Evolutionary conservation across 768 basidiomycete species (phyloP).

Genomic region (Tricholoma hemisulphureum): DNA sequence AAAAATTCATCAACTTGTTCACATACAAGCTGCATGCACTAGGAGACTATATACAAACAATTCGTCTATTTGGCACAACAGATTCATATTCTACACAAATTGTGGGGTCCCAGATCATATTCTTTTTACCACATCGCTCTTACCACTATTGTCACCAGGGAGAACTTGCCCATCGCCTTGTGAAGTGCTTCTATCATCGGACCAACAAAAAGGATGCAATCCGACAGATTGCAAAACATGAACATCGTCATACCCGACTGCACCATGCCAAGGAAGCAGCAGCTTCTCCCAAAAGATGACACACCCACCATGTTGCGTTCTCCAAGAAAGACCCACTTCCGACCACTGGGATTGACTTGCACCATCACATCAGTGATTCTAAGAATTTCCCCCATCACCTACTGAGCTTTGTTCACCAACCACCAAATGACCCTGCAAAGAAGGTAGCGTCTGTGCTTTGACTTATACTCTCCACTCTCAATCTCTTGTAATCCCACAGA

Average conservation of each 20-base stretch:
- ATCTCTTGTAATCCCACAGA: constrained; percentile 17
- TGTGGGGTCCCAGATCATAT: not conserved
- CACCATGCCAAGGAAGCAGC: not conserved
- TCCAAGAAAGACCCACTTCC: not conserved
- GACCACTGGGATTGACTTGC: not conserved
- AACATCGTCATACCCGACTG: not conserved
- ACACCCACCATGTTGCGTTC: not conserved
- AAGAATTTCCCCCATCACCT: constrained; percentile 1
- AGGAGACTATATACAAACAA: not conserved
- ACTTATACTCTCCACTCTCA: not conserved
- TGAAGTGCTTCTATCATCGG: too few relatives aligned
- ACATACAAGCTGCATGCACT: not conserved
- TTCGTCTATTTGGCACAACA: not conserved
- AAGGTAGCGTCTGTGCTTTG: constrained; percentile 2
- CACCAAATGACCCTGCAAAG: constrained; percentile 8
- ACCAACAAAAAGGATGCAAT: too few relatives aligned
- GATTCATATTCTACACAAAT: not conserved
- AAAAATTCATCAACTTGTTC: not conserved
- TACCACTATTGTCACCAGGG: not conserved
- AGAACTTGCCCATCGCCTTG: not conserved
- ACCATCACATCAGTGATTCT: too few relatives aligned
- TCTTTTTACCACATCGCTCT: not conserved
- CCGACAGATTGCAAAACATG: not conserved
- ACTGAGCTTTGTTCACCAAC: not conserved
- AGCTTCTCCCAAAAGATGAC: not conserved